Evolutionary conservation across 75 land plant species (phyloP).

Genomic region (Larix kaempferi): DNA sequence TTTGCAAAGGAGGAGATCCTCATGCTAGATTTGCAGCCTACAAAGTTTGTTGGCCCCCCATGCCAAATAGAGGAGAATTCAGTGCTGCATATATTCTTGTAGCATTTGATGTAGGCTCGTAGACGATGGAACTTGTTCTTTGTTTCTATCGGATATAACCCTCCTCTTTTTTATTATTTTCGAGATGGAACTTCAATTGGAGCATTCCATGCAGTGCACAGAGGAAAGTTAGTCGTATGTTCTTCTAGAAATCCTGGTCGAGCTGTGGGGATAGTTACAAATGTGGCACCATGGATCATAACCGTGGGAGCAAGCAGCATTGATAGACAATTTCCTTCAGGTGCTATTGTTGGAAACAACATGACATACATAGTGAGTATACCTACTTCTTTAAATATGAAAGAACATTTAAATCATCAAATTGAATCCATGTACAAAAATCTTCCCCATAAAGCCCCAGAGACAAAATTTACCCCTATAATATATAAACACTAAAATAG

Average conservation of each 20-base stretch:
- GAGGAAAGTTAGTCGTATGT: conserved; percentile 20
- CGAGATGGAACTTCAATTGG: conserved; percentile 22
- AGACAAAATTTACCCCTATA: no score
- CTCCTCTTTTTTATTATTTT: conserved; percentile 16
- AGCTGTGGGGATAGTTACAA: conserved; percentile 13
- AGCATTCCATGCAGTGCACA: conserved; percentile 21
- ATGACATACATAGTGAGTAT: conserved; percentile 10
- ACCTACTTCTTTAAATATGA: no score
- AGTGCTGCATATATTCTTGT: conserved; percentile 22
- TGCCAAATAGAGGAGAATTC: conserved; percentile 9
- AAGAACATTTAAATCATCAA: no score
- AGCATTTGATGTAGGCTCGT: conserved; percentile 35
- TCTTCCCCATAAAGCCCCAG: no score
- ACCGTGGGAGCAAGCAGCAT: conserved; percentile 31
- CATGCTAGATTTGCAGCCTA: not conserved
- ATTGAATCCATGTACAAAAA: no score
- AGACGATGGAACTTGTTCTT: conserved; percentile 36
- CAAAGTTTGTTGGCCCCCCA: conserved; percentile 35
- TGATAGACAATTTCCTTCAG: conserved; percentile 20
- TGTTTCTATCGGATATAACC: conserved; percentile 17
- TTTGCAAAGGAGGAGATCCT: conserved; percentile 45
- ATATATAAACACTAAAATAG: no score
- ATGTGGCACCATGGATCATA: conserved; percentile 35
- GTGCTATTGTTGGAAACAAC: conserved; percentile 15
- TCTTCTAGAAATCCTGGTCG: conserved; percentile 36